These are phyloP conservation scores for Talaromyces sp. DNA, from an alignment of 2,329 filamentous ascomycete species.

Conservation along the genomic window DNA sequence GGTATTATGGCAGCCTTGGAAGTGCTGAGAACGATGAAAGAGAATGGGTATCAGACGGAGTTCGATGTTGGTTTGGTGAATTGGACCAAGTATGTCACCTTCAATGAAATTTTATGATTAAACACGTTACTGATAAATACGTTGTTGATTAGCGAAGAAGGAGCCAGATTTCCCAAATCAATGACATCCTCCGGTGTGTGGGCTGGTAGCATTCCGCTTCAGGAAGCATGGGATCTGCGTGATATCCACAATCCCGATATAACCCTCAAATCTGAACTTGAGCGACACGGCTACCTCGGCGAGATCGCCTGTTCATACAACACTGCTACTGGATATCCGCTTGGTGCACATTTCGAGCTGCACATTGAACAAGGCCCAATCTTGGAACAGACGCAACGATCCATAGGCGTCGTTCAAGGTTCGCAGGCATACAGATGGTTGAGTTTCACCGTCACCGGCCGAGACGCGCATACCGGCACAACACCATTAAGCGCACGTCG, in stretches of 20 bases:
- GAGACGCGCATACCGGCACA: constrained; percentile 68
- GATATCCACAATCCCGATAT: constrained; percentile 55
- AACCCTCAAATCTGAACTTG: constrained; percentile 61
- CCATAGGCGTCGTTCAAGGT: constrained; percentile 64
- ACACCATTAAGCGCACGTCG: constrained; percentile 61
- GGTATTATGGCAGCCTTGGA: constrained; percentile 68
- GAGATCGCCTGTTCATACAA: constrained; percentile 35
- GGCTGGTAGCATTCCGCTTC: constrained; percentile 60
- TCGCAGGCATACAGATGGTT: constrained; percentile 70
- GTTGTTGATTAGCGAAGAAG: constrained; percentile 55
- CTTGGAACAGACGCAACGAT: constrained; percentile 58
- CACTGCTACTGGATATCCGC: constrained; percentile 54
- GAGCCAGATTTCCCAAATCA: constrained; percentile 69
- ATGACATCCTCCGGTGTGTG: constrained; percentile 75
- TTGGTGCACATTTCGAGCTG: constrained; percentile 73
- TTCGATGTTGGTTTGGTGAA: constrained; percentile 68
- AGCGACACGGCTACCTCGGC: constrained; percentile 66
- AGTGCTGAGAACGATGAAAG: constrained; percentile 62
- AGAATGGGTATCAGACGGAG: constrained; percentile 63
- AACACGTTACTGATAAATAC: background rate
- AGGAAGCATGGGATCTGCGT: constrained; percentile 54
- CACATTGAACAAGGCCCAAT: constrained; percentile 78
- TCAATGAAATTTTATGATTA: background rate
- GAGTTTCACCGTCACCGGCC: constrained; percentile 59
- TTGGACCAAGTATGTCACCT: constrained; percentile 32